A percentile compares a stretch with the other conserved stretches of the same genome.
Evolutionary conservation across 148 eudicot genomes (phyloP).

Genomic region (Cornus florida): DNA sequence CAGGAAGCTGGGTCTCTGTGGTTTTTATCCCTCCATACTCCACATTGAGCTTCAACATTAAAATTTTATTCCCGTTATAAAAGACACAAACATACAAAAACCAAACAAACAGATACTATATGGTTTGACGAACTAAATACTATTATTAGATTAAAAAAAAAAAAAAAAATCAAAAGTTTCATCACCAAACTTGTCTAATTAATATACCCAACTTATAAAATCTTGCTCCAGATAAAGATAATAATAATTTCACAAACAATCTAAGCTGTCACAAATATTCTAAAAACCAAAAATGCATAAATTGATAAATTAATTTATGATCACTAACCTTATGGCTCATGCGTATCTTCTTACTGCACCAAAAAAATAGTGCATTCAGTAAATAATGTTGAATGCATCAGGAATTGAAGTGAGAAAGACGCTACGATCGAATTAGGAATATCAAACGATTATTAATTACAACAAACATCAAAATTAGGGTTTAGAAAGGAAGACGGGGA

Average conservation of each 20-base stretch:
- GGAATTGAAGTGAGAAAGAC: background rate
- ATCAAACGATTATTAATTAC: background rate
- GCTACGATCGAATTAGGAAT: background rate
- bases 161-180: background rate
- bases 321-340: conserved; percentile 75
- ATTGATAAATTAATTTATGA: background rate
- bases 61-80: conserved; percentile 11
- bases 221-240: background rate
- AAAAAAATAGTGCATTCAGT: background rate
- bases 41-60: conserved; percentile 44
- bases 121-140: no score
- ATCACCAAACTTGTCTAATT: background rate
- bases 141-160: no score
- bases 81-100: background rate
- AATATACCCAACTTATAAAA: background rate
- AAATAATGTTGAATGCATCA: background rate
- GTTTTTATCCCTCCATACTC: conserved; percentile 71
- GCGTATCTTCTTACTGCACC: conserved; percentile 87
- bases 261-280: no score
- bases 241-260: background rate
- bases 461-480: conserved; percentile 19
- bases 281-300: background rate
- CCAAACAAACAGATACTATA: no score
- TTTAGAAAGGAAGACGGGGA: background rate
- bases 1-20: conserved; percentile 26